Base-by-base conservation (phyloP, 495 filamentous ascomycete species). In the Stereocaulon alpinum region DNA sequence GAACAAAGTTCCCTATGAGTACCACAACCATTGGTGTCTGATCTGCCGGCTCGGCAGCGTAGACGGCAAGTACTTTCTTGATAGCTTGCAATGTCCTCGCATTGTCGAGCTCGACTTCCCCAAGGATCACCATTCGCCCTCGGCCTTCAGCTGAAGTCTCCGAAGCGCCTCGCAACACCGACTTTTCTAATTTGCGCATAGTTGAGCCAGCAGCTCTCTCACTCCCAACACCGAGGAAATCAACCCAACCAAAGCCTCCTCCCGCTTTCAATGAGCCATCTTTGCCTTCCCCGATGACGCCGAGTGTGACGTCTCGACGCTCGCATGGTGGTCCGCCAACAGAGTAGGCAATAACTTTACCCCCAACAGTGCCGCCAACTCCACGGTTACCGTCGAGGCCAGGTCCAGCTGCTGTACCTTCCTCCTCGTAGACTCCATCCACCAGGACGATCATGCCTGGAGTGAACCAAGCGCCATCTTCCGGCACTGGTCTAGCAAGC, bases 381-480 rank as follows among this genome's bases (percentile, higher is more conserved):
- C 91, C 91, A 34, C 82, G 84, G 62, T 81, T 86, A 11, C 85
- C 82, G 34, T 87, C 86, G 0, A 95, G 75, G 1, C 82, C 82
- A 11, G 80, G 82, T 10, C 83, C 82, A 40, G 73, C 71, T 30
- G 80, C 78, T 64, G 82, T 82, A 57, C 87, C 87, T 65, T 94
- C 89, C 69, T 96, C 93, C 71, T 95, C 91, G 67, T 97, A 98
- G 22, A 90, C 80, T 2, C 93, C 93, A 66, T 97, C 94, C 7
- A 96, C 82, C 30, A 97, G 77, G 3, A 96, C 86, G 59, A 98
- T 89, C 89, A 95, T 96, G 2, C 93, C 93, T 0, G 93, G 91
- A 0, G 83, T 80, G 66, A 96, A 94, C 86, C 89, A 97, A 7
- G 86, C 86, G 18, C 87, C 90, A 63, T 94, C 84, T 61, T 88